A percentile compares a stretch with the other conserved stretches of the same genome.
Evolutionary conservation across 2,329 filamentous ascomycete genomes (phyloP).

Genomic region (Pseudopyrenochaeta lycopersici): DNA sequence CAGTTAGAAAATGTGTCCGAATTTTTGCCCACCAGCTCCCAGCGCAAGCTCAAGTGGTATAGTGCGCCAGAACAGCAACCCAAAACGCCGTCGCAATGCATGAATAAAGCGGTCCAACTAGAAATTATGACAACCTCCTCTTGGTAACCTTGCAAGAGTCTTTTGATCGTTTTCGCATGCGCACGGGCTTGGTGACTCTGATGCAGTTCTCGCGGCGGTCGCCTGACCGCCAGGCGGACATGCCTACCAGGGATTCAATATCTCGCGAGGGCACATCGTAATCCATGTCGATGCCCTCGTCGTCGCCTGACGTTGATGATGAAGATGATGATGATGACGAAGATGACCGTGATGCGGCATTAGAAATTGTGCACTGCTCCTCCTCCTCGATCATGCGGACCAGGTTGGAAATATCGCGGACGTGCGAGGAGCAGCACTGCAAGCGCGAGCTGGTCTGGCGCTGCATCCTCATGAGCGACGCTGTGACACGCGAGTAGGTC

Average conservation of each 20-base stretch:
- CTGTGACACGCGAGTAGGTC: conserved; percentile 43
- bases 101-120: conserved; percentile 8
- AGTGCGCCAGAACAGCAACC: conserved; percentile 22
- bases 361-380: conserved; percentile 52
- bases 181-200: conserved; percentile 39
- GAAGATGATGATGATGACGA: conserved; percentile 15
- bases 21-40: conserved; percentile 5
- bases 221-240: conserved; percentile 35
- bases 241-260: conserved; percentile 22
- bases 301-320: conserved; percentile 28
- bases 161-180: conserved; percentile 43
- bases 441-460: conserved; percentile 52
- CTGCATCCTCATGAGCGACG: conserved; percentile 49
- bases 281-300: conserved; percentile 46
- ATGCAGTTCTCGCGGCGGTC: conserved; percentile 36
- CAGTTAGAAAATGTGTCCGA: conserved; percentile 6
- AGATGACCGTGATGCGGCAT: conserved; percentile 18
- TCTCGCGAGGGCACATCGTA: conserved; percentile 27
- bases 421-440: conserved; percentile 51
- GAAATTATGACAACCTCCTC: conserved; percentile 26
- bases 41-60: conserved; percentile 37
- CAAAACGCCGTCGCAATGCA: conserved; percentile 48
- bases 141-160: conserved; percentile 21
- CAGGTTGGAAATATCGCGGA: conserved; percentile 53
- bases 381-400: conserved; percentile 54